These are phyloP conservation scores for Irpex lacteus DNA, from an alignment of 1,284 basidiomycete species.

Conservation along the genomic window DNA sequence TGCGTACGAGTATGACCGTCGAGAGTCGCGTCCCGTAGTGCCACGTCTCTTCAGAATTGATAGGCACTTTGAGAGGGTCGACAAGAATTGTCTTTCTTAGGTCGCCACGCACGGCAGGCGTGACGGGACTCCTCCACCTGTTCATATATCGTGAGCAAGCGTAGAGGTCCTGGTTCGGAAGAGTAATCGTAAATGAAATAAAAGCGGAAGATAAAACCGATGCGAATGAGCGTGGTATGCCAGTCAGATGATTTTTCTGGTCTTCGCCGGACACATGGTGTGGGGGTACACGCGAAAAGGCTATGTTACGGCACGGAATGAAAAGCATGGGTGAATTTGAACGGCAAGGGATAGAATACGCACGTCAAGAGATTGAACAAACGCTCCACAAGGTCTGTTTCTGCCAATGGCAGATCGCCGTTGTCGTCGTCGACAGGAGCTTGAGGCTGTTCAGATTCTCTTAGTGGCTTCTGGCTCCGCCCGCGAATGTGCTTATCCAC, in stretches of 20 bases:
- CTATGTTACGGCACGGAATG: background rate
- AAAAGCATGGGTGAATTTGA: background rate
- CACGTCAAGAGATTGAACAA: conserved; percentile 68
- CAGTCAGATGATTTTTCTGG: background rate
- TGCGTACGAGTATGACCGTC: conserved; percentile 65
- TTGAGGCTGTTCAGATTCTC: background rate
- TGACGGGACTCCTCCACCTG: conserved; percentile 9
- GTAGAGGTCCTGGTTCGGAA: background rate
- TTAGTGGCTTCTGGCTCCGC: conserved; percentile 23
- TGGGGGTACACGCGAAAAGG: background rate
- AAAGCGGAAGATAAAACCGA: conserved; percentile 6
- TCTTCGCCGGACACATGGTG: background rate
- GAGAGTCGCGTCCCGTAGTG: conserved; percentile 71
- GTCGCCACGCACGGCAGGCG: conserved; percentile 39
- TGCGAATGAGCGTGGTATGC: background rate
- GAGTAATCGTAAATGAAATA: conserved; percentile 9
- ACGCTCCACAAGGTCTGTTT: conserved; percentile 51
- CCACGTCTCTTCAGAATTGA: conserved; percentile 1
- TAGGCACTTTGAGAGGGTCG: conserved; percentile 26
- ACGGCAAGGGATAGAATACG: conserved; percentile 29
- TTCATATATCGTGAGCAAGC: background rate
- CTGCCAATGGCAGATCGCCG: conserved; percentile 13
- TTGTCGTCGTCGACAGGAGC: background rate
- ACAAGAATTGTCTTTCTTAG: conserved; percentile 63
- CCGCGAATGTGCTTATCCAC: conserved; percentile 19